Evolutionary conservation across 1,139 yeast species (phyloP).

Genomic region (Kurtzmaniella quercitrusa): DNA sequence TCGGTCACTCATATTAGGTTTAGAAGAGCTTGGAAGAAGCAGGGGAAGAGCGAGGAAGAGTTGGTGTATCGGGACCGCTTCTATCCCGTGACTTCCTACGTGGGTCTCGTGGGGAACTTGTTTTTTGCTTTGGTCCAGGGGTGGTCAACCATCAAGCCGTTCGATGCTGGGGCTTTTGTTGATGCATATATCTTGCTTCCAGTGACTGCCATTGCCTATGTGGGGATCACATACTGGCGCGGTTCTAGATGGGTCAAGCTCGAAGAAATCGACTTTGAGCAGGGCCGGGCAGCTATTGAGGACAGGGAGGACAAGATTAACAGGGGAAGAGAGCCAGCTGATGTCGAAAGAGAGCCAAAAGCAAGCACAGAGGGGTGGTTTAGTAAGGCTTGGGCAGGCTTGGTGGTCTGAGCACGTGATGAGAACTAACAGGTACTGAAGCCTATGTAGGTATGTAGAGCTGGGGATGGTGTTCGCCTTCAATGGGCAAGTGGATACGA

Average conservation of each 20-base stretch:
- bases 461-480: no score
- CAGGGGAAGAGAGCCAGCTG: not conserved
- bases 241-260: not conserved
- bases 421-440: no score
- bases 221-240: not conserved
- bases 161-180: not conserved
- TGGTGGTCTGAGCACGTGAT: no score
- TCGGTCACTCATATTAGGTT: constrained; percentile 45
- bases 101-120: not conserved
- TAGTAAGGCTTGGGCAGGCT: no score
- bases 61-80: not conserved
- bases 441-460: no score
- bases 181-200: not conserved
- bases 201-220: not conserved
- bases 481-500: no score
- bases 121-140: not conserved
- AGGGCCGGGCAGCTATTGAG: no score
- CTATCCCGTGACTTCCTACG: not conserved
- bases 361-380: no score
- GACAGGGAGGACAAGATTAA: not conserved
- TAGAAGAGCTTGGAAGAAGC: constrained; percentile 45
- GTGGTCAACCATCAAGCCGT: not conserved
- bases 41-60: constrained; percentile 26
- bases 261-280: not conserved
- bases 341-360: not conserved